Evolutionary conservation across 139 green algal species (phyloP).

Genomic region (Yamagishiella unicocca): DNA sequence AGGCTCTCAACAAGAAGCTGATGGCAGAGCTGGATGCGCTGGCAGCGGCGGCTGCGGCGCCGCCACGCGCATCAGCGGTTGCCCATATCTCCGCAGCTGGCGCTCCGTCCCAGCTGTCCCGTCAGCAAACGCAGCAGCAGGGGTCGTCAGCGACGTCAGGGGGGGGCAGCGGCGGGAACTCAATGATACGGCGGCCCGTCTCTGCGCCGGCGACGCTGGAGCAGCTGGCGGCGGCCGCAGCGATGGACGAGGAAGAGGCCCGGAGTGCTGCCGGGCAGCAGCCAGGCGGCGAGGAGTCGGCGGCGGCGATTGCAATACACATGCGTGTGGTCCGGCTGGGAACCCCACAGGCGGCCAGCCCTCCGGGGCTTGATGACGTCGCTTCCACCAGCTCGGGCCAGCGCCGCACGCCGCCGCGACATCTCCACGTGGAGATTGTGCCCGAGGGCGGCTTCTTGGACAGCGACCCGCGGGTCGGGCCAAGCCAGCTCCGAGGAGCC

Average conservation of each 20-base stretch:
- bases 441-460: background rate
- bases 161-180: background rate
- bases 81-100: no score
- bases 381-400: background rate
- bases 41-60: background rate
- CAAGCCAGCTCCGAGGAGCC: no score
- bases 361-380: no score
- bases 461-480: background rate
- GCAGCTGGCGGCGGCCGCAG: background rate
- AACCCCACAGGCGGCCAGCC: no score
- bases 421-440: background rate
- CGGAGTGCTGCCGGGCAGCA: background rate
- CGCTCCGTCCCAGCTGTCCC: no score
- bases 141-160: background rate
- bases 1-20: constrained; percentile 54
- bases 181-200: background rate
- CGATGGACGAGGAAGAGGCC: background rate
- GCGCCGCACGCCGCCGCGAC: background rate
- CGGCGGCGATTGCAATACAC: background rate
- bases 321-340: no score
- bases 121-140: no score
- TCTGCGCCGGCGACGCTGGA: constrained; percentile 25
- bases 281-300: background rate
- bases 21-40: constrained; percentile 31
- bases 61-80: background rate